Evolutionary conservation across 805 yeast genomes (phyloP), one percentile per base, ranked within the genome.

Genomic region (Pichia exigua): DNA sequence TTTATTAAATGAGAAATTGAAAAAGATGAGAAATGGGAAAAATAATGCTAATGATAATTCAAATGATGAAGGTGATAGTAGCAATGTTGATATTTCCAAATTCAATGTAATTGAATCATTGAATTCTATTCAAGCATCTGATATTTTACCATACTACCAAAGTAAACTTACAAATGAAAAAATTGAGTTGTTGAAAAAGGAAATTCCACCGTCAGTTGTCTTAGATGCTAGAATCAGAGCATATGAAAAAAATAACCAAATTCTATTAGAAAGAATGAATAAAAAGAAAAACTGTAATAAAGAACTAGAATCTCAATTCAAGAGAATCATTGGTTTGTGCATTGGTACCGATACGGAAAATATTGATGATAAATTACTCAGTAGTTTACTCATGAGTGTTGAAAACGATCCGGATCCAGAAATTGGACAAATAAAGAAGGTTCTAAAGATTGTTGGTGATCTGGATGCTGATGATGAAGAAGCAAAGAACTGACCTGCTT

Each of bases 361-460:
- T 56, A 95, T 94, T 32, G 70, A 67, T 52, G 72, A 66, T 44
- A 57, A 57, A 18, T 76, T 94, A 59, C 74, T 92, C 47, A 94
- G 87, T 57, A 95, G 92, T 5, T 74, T 92, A 47, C 79, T 94
- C 32, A 86, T 84, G 61, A 96, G 97, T 20, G 97, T 92, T 7
- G 96, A 91, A 56, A 85, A 92, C 55, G 91, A 85, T 63, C 85
- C 87, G 2, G 85, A 78, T 55, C 70, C 70, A 7, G 70, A 66
- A 44, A 64, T 66, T 42, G 59, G 63, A 12, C 69, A 66, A 51
- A 65, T 66, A 32, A 65, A 63, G 44, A 66, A 66, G 47, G 70
- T 66, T 40, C 50, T 66, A 27, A 63, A 65, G 43, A 65, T 66
- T 42, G 70, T 66, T 32, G 64, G 63, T 51, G 67, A 64, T 35